These are phyloP conservation scores for Mucor sp. DNA, from an alignment of 371 early-diverging fungal species.

Conservation along the genomic window DNA sequence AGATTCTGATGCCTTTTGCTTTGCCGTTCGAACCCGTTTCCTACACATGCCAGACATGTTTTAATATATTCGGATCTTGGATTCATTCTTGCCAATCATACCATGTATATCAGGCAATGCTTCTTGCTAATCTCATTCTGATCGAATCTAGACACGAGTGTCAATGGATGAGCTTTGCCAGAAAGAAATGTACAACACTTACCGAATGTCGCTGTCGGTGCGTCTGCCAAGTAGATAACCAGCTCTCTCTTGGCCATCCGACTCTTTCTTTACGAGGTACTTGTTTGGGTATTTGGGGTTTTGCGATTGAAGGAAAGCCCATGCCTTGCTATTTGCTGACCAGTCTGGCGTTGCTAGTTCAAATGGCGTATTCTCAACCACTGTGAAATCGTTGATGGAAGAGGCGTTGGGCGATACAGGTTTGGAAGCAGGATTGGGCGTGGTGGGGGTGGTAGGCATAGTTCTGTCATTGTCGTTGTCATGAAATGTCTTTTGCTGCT, in stretches of 20 bases:
- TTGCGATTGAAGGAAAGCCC: constrained; percentile 58
- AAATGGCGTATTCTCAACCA: background rate
- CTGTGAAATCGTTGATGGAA: background rate
- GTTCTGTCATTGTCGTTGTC: background rate
- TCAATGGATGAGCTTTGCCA: background rate
- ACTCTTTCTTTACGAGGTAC: constrained; percentile 23
- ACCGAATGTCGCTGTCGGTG: constrained; percentile 65
- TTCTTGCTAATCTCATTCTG: constrained; percentile 65
- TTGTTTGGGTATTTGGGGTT: constrained; percentile 35
- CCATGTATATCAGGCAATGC: constrained; percentile 76
- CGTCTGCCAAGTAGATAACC: constrained; percentile 74
- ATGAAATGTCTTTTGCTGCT: constrained; percentile 2
- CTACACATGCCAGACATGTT: constrained; percentile 16
- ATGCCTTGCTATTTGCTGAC: constrained; percentile 36
- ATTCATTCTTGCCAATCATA: constrained; percentile 20
- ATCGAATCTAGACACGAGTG: constrained; percentile 25
- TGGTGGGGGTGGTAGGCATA: background rate
- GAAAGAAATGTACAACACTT: constrained; percentile 1
- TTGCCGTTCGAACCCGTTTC: constrained; percentile 37
- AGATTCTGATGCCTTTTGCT: constrained; percentile 39
- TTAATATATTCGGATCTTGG: background rate
- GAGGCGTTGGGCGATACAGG: background rate
- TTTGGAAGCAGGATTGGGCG: background rate
- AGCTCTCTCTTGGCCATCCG: constrained; percentile 36
- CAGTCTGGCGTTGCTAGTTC: constrained; percentile 21